phyloP scores from a whole-genome alignment of 2,329 filamentous ascomycete genomes.

The Thelonectria olida region DNA sequence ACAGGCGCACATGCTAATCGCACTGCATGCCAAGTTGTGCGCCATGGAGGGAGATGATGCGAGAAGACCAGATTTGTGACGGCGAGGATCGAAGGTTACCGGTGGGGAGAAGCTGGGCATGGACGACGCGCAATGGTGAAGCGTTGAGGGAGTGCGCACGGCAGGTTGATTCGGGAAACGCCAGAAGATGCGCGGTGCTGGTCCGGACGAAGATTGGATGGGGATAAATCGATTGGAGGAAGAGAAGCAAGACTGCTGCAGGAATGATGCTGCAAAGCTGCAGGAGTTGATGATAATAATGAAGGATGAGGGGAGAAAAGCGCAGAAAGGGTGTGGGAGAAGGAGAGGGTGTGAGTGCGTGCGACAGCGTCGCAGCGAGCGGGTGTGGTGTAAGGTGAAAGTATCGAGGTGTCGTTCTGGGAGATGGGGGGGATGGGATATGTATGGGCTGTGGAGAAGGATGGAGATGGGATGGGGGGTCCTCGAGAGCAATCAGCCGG shows the following conservation, averaged over 20 bases:
- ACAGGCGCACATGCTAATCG: slow-evolving; percentile 4
- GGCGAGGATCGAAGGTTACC: background rate
- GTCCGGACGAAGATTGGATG: slow-evolving; percentile 2
- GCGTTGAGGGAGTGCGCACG: slow-evolving; percentile 14
- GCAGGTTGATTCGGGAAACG: slow-evolving; percentile 8
- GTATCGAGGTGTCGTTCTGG: slow-evolving; percentile 36
- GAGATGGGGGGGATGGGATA: slow-evolving; percentile 14
- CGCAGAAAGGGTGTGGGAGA: slow-evolving; percentile 21
- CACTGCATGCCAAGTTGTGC: background rate
- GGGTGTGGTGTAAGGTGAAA: slow-evolving; percentile 38
- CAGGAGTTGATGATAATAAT: slow-evolving; percentile 2
- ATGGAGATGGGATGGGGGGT: slow-evolving; percentile 25
- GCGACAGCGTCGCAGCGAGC: slow-evolving; percentile 35
- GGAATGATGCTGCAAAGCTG: background rate
- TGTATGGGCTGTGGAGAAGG: background rate
- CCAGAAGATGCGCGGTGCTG: background rate
- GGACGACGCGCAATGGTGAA: background rate
- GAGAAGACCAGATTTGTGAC: background rate
- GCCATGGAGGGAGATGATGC: background rate
- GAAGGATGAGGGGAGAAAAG: slow-evolving; percentile 18
- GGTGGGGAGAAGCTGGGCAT: too few relatives aligned
- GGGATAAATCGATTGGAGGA: background rate
- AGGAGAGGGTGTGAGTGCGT: slow-evolving; percentile 29
- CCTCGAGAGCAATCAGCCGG: background rate
- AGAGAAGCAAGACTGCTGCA: slow-evolving; percentile 1